phyloP scores from a whole-genome alignment of 345 rosid genomes.

The Odontarrhena argentea region DNA sequence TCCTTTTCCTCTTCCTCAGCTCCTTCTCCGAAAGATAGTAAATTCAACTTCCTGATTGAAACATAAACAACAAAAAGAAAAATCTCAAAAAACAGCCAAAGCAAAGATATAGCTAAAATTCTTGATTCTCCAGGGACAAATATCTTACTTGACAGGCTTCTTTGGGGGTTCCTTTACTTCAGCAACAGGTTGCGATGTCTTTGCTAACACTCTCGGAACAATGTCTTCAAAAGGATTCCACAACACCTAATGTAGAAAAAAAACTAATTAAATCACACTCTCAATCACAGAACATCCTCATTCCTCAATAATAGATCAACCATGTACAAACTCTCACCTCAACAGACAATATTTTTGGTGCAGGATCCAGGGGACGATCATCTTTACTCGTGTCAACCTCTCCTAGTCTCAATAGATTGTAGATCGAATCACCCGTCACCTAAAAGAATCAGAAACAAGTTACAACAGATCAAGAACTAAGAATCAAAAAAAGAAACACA shows the following conservation, averaged over 20 bases:
- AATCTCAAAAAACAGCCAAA: conserved; percentile 28
- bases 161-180: conserved; percentile 61
- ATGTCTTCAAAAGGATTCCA: conserved; percentile 98
- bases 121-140: neutral
- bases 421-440: conserved; percentile 91
- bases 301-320: conserved; percentile 13
- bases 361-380: conserved; percentile 84
- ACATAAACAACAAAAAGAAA: conserved; percentile 34
- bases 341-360: conserved; percentile 67
- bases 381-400: conserved; percentile 76
- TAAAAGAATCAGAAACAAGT: conserved; percentile 41
- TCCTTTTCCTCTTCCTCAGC: conserved; percentile 97
- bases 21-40: conserved; percentile 98
- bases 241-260: conserved; percentile 54
- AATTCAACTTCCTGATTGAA: conserved; percentile 72
- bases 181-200: conserved; percentile 44
- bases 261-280: conserved; percentile 20
- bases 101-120: conserved; percentile 23
- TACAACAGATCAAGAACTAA: conserved; percentile 23
- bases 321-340: conserved; percentile 54
- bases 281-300: conserved; percentile 11
- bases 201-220: conserved; percentile 59
- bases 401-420: conserved; percentile 70
- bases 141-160: conserved; percentile 80
- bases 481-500: neutral